Conservation (phyloP, 192 early-diverging fungal genomes). For the Backusella psychrophila region DNA sequence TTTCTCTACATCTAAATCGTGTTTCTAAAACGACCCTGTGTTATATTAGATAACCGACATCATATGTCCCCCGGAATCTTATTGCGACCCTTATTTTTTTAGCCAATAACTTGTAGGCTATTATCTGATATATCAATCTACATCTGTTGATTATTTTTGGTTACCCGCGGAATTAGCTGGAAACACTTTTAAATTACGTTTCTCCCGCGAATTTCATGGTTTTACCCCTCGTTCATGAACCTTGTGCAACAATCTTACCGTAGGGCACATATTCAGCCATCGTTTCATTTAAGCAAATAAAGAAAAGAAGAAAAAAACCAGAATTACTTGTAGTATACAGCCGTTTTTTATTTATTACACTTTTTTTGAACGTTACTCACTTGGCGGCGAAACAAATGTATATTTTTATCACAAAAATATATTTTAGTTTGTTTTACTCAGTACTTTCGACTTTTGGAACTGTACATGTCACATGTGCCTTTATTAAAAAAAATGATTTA, state of each 20-base stretch:
- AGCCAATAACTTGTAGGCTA: not conserved
- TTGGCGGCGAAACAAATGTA: not conserved
- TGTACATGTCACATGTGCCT: not conserved
- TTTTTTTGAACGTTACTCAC: not conserved
- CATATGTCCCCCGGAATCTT: not conserved
- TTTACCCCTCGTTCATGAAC: not conserved
- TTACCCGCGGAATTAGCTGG: not conserved
- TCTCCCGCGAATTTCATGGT: slow-evolving; percentile 2
- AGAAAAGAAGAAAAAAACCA: not conserved
- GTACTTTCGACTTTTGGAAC: not conserved
- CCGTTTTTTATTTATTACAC: not conserved
- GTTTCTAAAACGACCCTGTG: not conserved
- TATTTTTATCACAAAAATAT: not conserved
- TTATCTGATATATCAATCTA: slow-evolving; percentile 1
- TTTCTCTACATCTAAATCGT: not conserved
- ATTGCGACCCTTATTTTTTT: not conserved
- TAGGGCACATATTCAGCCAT: not conserved
- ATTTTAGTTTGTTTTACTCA: not conserved
- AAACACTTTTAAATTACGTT: not conserved
- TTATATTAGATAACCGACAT: slow-evolving; percentile 1
- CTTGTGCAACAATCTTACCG: not conserved
- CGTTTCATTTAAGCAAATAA: not conserved
- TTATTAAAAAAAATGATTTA: not conserved
- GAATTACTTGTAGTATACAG: not conserved
- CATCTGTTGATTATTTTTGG: not conserved